These are phyloP conservation scores for Aureobasidium melanogenum DNA, from an alignment of 2,329 filamentous ascomycete genomes.

Conservation along the genomic window DNA sequence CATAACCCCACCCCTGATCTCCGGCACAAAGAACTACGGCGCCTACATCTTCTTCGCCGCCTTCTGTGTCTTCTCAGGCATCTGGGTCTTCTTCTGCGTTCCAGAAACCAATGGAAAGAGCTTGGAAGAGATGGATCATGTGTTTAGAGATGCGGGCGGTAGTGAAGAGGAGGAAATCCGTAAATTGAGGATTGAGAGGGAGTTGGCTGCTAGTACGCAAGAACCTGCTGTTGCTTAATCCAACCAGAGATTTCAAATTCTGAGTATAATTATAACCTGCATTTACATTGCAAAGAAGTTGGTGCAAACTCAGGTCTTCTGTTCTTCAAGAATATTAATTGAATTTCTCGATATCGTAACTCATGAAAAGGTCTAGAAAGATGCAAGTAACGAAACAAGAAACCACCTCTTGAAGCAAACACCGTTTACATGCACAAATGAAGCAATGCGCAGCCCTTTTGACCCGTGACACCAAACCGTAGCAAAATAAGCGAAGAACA, in stretches of 20 bases:
- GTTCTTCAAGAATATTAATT: no score
- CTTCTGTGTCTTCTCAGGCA: slow-evolving; percentile 42
- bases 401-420: neutral
- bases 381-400: neutral
- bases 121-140: slow-evolving; percentile 23
- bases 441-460: neutral
- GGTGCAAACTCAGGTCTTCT: no score
- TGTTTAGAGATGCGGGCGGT: neutral
- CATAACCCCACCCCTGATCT: slow-evolving; percentile 24
- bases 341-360: neutral
- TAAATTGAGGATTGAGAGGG: neutral
- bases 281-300: no score
- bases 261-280: no score
- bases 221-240: no score
- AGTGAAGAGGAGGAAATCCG: neutral
- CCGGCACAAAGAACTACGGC: slow-evolving; percentile 44
- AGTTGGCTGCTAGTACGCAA: neutral
- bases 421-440: neutral
- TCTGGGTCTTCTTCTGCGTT: slow-evolving; percentile 47
- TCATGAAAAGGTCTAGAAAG: neutral
- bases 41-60: slow-evolving; percentile 53
- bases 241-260: no score
- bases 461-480: neutral
- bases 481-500: neutral
- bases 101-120: slow-evolving; percentile 47